Evolutionary conservation across 2,329 filamentous ascomycete genomes (phyloP).

Genomic region (Pseudodiploospora longispora): DNA sequence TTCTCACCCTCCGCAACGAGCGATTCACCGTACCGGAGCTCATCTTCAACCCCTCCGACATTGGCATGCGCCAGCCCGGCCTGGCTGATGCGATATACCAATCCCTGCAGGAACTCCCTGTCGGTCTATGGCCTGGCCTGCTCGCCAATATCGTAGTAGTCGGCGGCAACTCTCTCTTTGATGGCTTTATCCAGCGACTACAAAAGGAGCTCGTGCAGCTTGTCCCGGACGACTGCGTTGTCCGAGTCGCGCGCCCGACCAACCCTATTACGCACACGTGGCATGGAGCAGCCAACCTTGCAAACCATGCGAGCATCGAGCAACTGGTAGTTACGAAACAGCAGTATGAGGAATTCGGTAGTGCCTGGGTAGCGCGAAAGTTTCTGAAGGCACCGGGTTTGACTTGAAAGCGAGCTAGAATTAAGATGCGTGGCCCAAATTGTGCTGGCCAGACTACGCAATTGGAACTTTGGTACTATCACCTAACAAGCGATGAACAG

Average conservation of each 20-base stretch:
- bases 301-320: slow-evolving; percentile 58
- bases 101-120: slow-evolving; percentile 63
- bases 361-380: slow-evolving; percentile 62
- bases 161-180: slow-evolving; percentile 73
- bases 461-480: too few relatives aligned
- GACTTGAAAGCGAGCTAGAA: background rate
- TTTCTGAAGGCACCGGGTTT: slow-evolving; percentile 38
- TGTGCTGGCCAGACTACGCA: too few relatives aligned
- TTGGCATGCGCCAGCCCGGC: slow-evolving; percentile 76
- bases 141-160: slow-evolving; percentile 84
- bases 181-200: slow-evolving; percentile 74
- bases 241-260: slow-evolving; percentile 61
- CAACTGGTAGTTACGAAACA: slow-evolving; percentile 70
- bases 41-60: slow-evolving; percentile 77
- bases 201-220: slow-evolving; percentile 65
- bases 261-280: slow-evolving; percentile 77
- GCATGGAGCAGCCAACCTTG: slow-evolving; percentile 74
- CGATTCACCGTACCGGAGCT: slow-evolving; percentile 85
- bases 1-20: slow-evolving; percentile 83
- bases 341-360: slow-evolving; percentile 85
- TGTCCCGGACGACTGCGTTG: slow-evolving; percentile 67
- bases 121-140: slow-evolving; percentile 76
- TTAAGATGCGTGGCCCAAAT: too few relatives aligned
- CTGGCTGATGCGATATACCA: slow-evolving; percentile 77
- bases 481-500: too few relatives aligned